Conservation (phyloP, 495 filamentous ascomycete genomes). For the Aspergillus leporis region DNA sequence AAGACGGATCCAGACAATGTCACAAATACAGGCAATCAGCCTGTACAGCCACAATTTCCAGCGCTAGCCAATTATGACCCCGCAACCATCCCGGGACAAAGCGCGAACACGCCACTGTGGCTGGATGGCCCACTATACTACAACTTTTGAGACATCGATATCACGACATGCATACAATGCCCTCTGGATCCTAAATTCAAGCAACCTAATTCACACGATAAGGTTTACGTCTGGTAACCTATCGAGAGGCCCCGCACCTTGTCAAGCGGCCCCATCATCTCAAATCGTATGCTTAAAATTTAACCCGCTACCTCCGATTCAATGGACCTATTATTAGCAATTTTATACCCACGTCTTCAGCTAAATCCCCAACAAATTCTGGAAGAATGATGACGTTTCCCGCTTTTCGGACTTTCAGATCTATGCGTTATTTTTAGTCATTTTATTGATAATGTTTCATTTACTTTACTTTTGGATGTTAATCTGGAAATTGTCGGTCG, state of each 20-base stretch:
- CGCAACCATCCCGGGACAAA: neutral
- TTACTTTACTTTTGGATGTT: neutral
- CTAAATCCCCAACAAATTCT: neutral
- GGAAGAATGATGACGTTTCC: neutral
- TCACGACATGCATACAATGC: neutral
- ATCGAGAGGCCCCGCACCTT: neutral
- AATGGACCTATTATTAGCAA: neutral
- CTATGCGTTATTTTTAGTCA: neutral
- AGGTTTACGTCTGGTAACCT: neutral
- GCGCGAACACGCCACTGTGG: neutral
- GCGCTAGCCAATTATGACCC: neutral
- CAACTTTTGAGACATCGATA: neutral
- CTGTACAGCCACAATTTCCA: neutral
- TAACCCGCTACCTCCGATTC: neutral
- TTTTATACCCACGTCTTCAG: neutral
- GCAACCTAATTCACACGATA: neutral
- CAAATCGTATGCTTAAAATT: neutral
- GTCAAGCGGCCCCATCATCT: neutral
- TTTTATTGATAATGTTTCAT: neutral
- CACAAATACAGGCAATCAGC: neutral
- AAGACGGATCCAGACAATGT: neutral
- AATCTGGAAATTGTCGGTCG: neutral
- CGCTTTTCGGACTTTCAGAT: neutral
- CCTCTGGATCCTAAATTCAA: neutral
- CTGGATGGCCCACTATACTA: neutral